Evolutionary conservation across 768 basidiomycete species (phyloP).

Genomic region (button mushroom (Agaricus bisporus)): DNA sequence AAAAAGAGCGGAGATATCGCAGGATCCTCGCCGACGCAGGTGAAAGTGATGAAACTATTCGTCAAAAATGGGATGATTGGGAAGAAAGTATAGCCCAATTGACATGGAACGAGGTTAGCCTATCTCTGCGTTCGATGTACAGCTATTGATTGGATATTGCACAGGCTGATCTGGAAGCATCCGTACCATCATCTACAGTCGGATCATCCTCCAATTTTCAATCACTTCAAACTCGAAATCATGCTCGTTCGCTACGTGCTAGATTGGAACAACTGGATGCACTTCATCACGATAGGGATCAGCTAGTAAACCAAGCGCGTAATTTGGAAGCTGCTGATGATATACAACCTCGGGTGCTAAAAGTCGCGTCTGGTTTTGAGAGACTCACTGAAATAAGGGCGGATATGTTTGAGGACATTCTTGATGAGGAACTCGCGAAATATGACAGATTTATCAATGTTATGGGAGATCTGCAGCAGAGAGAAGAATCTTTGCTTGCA

Average conservation of each 20-base stretch:
- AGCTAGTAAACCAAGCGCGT: constrained; percentile 60
- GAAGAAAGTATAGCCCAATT: constrained; percentile 65
- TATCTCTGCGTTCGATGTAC: not conserved
- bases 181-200: constrained; percentile 61
- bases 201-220: constrained; percentile 26
- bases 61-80: constrained; percentile 88
- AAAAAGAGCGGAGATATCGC: constrained; percentile 67
- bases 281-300: constrained; percentile 50
- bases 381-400: constrained; percentile 67
- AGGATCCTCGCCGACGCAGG: constrained; percentile 66
- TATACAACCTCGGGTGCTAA: constrained; percentile 61
- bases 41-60: constrained; percentile 70
- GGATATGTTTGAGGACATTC: constrained; percentile 82
- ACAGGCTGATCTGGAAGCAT: constrained; percentile 59
- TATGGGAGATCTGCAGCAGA: constrained; percentile 43
- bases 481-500: constrained; percentile 61
- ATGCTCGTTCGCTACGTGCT: constrained; percentile 65
- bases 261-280: constrained; percentile 79
- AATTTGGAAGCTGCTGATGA: constrained; percentile 64
- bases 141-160: not conserved
- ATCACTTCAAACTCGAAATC: constrained; percentile 46
- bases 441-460: constrained; percentile 72
- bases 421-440: constrained; percentile 73
- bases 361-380: constrained; percentile 60
- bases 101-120: constrained; percentile 58